A percentile compares a stretch with the other conserved stretches of the same genome.
These are phyloP conservation scores for Vitis hybrid DNA, from an alignment of 177 flowering plant species.

Conservation along the genomic window DNA sequence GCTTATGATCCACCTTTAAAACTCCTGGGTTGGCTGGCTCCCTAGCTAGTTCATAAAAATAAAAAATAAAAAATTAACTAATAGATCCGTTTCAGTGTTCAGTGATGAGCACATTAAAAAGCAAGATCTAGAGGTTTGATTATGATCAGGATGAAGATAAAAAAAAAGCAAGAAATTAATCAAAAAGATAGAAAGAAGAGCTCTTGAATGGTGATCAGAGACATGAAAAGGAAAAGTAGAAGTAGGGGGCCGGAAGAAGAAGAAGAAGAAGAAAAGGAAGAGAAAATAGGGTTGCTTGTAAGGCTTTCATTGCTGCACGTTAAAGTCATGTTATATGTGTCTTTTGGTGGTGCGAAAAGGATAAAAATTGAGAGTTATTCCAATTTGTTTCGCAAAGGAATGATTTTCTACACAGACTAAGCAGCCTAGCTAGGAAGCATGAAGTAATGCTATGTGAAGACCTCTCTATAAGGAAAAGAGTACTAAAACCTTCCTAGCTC, in stretches of 20 bases:
- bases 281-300: constrained; percentile 13
- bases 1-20: constrained; percentile 19
- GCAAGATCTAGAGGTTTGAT: not conserved
- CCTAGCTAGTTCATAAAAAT: too few relatives aligned
- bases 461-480: too few relatives aligned
- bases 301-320: constrained; percentile 1
- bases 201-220: too few relatives aligned
- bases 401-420: too few relatives aligned
- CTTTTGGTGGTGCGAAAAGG: not conserved
- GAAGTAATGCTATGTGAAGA: too few relatives aligned
- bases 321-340: constrained; percentile 6
- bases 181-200: not conserved
- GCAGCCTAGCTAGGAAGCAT: too few relatives aligned
- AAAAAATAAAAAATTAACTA: too few relatives aligned
- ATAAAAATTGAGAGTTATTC: not conserved
- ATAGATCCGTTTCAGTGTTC: too few relatives aligned
- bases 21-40: too few relatives aligned
- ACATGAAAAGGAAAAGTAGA: not conserved
- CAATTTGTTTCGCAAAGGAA: not conserved
- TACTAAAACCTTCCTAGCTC: too few relatives aligned
- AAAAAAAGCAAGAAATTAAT: not conserved
- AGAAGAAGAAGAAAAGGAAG: not conserved
- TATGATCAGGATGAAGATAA: not conserved
- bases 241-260: not conserved
- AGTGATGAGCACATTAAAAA: not conserved